Evolutionary conservation across 768 basidiomycete genomes (phyloP), one percentile per base, ranked within the genome.

Genomic region (Leccinum aurantiacum): DNA sequence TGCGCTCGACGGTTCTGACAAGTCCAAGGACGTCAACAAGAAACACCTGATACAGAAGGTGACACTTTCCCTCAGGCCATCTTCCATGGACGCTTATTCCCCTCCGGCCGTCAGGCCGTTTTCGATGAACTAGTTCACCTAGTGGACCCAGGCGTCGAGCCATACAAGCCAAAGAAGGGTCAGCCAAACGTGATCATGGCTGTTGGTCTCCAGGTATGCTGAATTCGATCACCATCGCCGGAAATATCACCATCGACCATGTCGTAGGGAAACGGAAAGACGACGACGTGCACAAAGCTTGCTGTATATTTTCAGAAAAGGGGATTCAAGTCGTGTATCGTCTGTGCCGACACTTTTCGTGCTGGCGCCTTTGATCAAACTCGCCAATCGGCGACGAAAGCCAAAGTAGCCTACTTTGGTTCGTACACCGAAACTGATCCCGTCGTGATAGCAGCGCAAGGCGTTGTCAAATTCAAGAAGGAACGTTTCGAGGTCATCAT

Each of bases 311-410:
- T 98, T 73, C 95, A 96, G 73, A 91, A 92, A 69, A 88, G 95
- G 64, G 97, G 97, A 7, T 92, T 98, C 82, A 95, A 96, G 74
- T 91, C 95, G 13, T 93, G 89, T 61, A 95, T 99, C 56, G 96
- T 99, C 65, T 99, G 97, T 69, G 97, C 97, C 22, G 97, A 99
- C 75, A 99, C 97, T 0, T 99, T 99, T 81, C 91, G 97, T 77
- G 97, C 97, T 3, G 97, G 97, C 54, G 97, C 97, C 38, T 99
- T 99, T 76, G 97, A 99, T 76, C 97, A 99, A 74, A 93, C 97
- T 11, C 89, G 97, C 71, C 97, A 99, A 78, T 98, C 96, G 53
- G 96, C 97, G 19, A 97, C 95, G 14, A 96, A 97, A 75, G 97
- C 97, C 41, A 98, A 98, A 74, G 93, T 99, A 14, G 95, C 97